A percentile compares a stretch with the other conserved stretches of the same genome.
Conservation (phyloP, 495 filamentous ascomycete species). For the Daldinia grandis region DNA sequence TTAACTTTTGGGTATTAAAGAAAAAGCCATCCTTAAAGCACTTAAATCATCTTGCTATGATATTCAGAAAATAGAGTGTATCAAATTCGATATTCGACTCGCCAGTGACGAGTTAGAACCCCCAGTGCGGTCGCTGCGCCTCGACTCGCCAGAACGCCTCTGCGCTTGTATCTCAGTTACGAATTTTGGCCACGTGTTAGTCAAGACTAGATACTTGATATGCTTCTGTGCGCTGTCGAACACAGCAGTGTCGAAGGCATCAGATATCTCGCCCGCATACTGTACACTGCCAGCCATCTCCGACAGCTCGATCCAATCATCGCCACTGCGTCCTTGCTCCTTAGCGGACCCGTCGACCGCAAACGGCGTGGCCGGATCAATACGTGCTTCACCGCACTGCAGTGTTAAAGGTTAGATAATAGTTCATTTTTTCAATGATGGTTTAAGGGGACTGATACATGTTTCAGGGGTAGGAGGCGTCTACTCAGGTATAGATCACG, state of each 20-base stretch:
- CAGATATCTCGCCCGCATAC: slow-evolving; percentile 54
- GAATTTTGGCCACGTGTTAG: slow-evolving; percentile 76
- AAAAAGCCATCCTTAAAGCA: background rate
- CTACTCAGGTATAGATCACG: too few species aligned
- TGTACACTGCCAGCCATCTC: slow-evolving; percentile 27
- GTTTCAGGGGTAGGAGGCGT: background rate
- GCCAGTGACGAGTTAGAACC: slow-evolving; percentile 16
- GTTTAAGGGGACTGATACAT: background rate
- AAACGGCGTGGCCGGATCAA: slow-evolving; percentile 36
- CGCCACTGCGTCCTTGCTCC: background rate
- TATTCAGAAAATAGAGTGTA: slow-evolving; percentile 5
- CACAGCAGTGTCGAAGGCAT: slow-evolving; percentile 58
- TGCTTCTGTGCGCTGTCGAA: slow-evolving; percentile 68
- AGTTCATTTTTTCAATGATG: background rate
- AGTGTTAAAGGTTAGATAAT: background rate
- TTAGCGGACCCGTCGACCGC: slow-evolving; percentile 3
- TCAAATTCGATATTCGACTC: slow-evolving; percentile 20
- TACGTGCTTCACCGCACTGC: slow-evolving; percentile 30
- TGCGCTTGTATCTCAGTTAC: slow-evolving; percentile 46
- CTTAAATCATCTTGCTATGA: background rate
- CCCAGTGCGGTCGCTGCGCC: slow-evolving; percentile 19
- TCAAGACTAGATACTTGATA: slow-evolving; percentile 74
- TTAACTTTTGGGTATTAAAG: slow-evolving; percentile 12
- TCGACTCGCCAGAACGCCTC: slow-evolving; percentile 26
- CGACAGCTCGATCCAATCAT: slow-evolving; percentile 32